Base-by-base conservation (phyloP, 2,329 filamentous ascomycete species). In the Aspergillus japonicus region DNA sequence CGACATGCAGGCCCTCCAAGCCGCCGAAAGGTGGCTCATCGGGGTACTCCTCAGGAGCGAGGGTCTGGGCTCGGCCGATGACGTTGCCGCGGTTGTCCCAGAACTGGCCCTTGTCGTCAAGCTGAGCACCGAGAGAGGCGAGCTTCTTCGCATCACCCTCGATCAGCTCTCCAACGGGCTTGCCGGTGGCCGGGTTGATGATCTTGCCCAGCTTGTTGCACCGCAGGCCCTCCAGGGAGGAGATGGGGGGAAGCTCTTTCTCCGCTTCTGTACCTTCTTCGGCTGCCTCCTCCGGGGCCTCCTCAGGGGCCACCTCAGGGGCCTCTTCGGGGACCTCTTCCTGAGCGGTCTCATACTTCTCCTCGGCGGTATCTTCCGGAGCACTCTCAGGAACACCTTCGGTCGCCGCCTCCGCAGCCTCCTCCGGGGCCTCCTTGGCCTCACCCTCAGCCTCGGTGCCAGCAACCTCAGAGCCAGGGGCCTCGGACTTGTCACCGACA, bases 111-210 rank as follows among this genome's bases (percentile, higher is more conserved):
- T 87, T 80, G 60, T 81, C 82, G 64, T 89, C 87, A 24, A 76
- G 71, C 16, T 68, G 65, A 21, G 65, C 68, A 10, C 77, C 77
- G 21, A 74, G 63, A 50, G 74, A 75, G 50, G 75, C 68, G 65
- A 87, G 78, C 73, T 87, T 88, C 77, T 87, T 87, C 60, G 87
- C 82, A 19, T 87, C 84, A 63, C 86, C 88, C 62, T 87, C 84
- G 14, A 81, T 73, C 12, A 88, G 73, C 55, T 88, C 83, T 47
- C 87, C 87, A 49, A 83, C 71, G 1, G 81, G 76, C 49, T 80
- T 82, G 42, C 81, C 79, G 14, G 76, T 71, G 1, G 66, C 29
- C 8, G 65, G 64, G 44, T 80, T 76, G 52, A 82, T 72, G 63
- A 74, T 78, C 64, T 71, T 81, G 61, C 70, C 79, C 60, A 68